Conservation (phyloP, 1,139 yeast species). For the Diutina sp. region DNA sequence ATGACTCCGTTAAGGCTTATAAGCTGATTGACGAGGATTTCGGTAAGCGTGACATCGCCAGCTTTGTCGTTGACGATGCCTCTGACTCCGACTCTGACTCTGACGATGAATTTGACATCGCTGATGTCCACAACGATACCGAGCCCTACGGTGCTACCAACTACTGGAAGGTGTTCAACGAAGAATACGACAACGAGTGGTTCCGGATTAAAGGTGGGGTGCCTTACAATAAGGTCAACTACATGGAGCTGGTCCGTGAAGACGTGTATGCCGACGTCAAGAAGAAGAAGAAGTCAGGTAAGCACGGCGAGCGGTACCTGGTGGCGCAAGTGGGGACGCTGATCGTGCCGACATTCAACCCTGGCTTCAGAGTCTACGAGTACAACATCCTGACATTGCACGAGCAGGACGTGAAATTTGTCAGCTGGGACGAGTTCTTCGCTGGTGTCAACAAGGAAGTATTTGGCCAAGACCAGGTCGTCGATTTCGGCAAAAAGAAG, state of each 20-base stretch:
- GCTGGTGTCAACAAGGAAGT: conserved; percentile 21
- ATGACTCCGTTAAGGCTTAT: conserved; percentile 61
- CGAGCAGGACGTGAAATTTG: conserved; percentile 9
- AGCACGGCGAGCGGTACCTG: conserved; percentile 44
- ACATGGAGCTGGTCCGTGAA: conserved; percentile 45
- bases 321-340: conserved; percentile 63
- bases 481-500: conserved; percentile 29
- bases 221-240: conserved; percentile 50
- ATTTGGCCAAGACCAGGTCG: conserved; percentile 6
- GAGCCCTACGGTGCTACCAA: neutral
- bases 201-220: conserved; percentile 37
- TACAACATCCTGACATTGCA: conserved; percentile 53
- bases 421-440: conserved; percentile 48
- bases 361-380: conserved; percentile 78
- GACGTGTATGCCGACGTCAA: conserved; percentile 35
- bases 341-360: conserved; percentile 77
- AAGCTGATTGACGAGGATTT: conserved; percentile 24
- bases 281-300: conserved; percentile 31
- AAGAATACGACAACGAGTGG: neutral
- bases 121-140: conserved; percentile 1
- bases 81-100: conserved; percentile 4
- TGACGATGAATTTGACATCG: conserved; percentile 1
- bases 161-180: neutral
- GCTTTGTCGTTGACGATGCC: conserved; percentile 5
- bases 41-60: conserved; percentile 5